phyloP scores from a whole-genome alignment of 2,329 filamentous ascomycete genomes.

The Colletotrichum siamense region DNA sequence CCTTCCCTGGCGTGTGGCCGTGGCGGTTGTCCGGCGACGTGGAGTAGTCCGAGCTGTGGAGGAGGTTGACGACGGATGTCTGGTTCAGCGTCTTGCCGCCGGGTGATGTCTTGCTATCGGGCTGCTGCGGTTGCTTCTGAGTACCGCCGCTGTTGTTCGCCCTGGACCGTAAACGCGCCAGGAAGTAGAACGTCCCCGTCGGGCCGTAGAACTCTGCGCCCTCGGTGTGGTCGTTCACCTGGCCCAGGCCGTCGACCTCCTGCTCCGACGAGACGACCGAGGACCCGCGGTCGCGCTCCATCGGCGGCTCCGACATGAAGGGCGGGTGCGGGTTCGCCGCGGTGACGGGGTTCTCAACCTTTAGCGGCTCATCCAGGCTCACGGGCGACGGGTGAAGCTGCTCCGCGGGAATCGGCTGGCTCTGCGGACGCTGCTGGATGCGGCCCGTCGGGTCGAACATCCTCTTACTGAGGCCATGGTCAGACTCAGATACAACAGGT shows the following conservation, averaged over 20 bases:
- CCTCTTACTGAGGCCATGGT: background rate
- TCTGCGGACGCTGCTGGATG: background rate
- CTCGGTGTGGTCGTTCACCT: slow-evolving; percentile 21
- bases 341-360: background rate
- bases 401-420: background rate
- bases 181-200: slow-evolving; percentile 21
- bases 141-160: slow-evolving; percentile 6
- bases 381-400: slow-evolving; percentile 5
- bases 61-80: slow-evolving; percentile 22
- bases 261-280: slow-evolving; percentile 9
- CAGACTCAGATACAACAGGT: background rate
- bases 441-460: background rate
- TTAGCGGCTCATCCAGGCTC: slow-evolving; percentile 14
- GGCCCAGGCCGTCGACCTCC: slow-evolving; percentile 17
- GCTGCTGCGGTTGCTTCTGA: background rate
- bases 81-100: background rate
- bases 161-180: slow-evolving; percentile 13
- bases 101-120: background rate
- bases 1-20: slow-evolving; percentile 1
- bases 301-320: background rate
- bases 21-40: slow-evolving; percentile 10
- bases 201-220: slow-evolving; percentile 22
- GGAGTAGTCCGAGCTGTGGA: slow-evolving; percentile 25
- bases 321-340: background rate
- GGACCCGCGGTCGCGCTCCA: background rate